A percentile compares a stretch with the other conserved stretches of the same genome.
phyloP scores from a whole-genome alignment of 2,329 filamentous ascomycete species.

The Ophiognomonia clavigignenti-juglandacearum region DNA sequence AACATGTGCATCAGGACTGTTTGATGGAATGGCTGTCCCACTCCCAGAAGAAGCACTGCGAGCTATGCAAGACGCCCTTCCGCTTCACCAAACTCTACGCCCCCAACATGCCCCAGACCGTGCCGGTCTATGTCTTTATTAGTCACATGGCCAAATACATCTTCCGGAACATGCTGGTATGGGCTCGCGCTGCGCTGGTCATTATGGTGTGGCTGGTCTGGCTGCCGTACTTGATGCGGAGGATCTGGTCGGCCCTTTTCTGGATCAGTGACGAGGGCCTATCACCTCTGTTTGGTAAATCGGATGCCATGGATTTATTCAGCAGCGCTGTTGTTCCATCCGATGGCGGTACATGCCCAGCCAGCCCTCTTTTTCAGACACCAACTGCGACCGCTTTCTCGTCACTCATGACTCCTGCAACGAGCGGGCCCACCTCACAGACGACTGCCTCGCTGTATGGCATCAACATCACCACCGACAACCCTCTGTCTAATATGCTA shows the following conservation, averaged over 20 bases:
- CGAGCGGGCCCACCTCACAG: conserved; percentile 25
- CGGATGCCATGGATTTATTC: conserved; percentile 23
- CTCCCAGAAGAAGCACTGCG: conserved; percentile 99
- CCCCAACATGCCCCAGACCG: conserved; percentile 80
- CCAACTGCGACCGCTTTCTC: conserved; percentile 34
- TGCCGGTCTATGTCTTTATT: conserved; percentile 77
- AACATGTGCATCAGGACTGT: conserved; percentile 96
- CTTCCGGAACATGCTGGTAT: conserved; percentile 66
- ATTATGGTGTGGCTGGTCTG: conserved; percentile 82
- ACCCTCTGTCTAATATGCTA: conserved; percentile 29
- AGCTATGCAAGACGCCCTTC: conserved; percentile 97
- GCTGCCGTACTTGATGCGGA: conserved; percentile 85
- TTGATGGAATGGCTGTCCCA: conserved; percentile 98
- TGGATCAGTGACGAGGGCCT: conserved; percentile 83
- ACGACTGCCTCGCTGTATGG: conserved; percentile 20
- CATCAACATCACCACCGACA: conserved; percentile 27
- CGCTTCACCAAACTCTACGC: conserved; percentile 97
- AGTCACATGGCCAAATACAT: conserved; percentile 72
- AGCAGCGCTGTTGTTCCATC: conserved; percentile 15
- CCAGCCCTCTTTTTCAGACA: conserved; percentile 32
- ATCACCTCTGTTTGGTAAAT: conserved; percentile 27
- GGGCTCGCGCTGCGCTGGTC: conserved; percentile 75
- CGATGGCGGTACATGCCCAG: conserved; percentile 30
- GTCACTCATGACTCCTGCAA: conserved; percentile 30
- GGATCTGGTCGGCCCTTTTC: conserved; percentile 89